Evolutionary conservation across 2,329 filamentous ascomycete genomes (phyloP).

Genomic region (Trichoderma guizhouense): DNA sequence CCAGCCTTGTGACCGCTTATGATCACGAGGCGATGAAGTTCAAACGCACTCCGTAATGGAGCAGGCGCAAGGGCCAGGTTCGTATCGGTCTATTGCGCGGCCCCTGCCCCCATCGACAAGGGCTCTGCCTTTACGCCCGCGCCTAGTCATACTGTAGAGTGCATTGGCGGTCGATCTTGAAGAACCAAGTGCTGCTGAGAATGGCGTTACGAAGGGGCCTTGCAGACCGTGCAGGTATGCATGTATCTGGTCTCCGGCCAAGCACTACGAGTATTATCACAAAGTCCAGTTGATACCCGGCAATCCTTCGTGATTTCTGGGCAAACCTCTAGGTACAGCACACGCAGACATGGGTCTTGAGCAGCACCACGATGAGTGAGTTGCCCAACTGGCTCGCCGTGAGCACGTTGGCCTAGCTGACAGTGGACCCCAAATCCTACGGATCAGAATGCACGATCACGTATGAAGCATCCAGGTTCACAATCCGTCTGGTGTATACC

Average conservation of each 20-base stretch:
- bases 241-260: not conserved
- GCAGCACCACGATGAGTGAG: not conserved
- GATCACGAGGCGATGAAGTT: conserved; percentile 16
- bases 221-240: not conserved
- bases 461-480: not conserved
- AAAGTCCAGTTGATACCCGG: not conserved
- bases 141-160: conserved; percentile 7
- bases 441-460: not conserved
- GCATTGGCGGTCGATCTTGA: conserved; percentile 19
- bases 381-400: not conserved
- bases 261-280: not conserved
- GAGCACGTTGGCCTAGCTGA: not conserved
- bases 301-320: not conserved
- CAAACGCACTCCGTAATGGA: not conserved
- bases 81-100: conserved; percentile 13
- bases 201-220: not conserved
- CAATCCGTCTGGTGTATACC: not conserved
- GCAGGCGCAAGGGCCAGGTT: conserved; percentile 12
- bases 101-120: not conserved
- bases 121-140: conserved; percentile 12
- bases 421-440: not conserved
- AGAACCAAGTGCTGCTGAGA: conserved; percentile 2
- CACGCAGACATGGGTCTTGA: not conserved
- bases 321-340: not conserved
- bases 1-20: conserved; percentile 14